Evolutionary conservation across 1,139 yeast species (phyloP).

Genomic region (Saccharomyces hybrid): DNA sequence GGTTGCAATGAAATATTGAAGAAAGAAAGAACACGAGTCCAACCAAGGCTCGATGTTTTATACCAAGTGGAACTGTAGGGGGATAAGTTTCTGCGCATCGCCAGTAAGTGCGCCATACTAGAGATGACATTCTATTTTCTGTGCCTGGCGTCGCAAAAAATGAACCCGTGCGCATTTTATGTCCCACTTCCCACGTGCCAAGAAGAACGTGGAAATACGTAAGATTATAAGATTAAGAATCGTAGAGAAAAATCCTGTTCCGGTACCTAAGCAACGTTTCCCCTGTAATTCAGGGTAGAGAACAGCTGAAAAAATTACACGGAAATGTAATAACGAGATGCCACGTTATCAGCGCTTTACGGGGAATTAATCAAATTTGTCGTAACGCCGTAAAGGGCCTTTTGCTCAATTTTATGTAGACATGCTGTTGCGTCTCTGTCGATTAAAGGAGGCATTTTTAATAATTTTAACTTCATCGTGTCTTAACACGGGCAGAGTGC

Average conservation of each 20-base stretch:
- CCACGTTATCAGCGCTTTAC: no score
- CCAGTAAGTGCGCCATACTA: not conserved
- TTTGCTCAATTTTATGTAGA: not conserved
- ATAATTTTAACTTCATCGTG: not conserved
- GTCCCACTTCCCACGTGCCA: not conserved
- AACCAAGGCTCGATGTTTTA: not conserved
- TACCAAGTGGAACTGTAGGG: not conserved
- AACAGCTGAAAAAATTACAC: no score
- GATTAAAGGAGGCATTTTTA: not conserved
- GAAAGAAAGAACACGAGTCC: no score
- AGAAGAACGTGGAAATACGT: not conserved
- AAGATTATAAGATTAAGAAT: not conserved
- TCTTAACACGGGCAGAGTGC: not conserved
- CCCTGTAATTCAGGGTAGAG: not conserved
- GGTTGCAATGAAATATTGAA: not conserved
- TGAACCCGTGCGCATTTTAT: not conserved
- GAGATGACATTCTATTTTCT: not conserved
- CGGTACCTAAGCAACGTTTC: not conserved
- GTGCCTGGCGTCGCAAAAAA: not conserved
- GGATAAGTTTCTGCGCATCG: not conserved
- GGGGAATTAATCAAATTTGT: no score
- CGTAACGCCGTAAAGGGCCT: not conserved
- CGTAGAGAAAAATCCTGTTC: not conserved
- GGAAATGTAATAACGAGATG: no score
- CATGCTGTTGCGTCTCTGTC: not conserved